Percentiles rank a stretch among this genome's conserved stretches.
Conservation (phyloP, 1,139 yeast genomes). For the Zygosaccharomyces sapae region DNA sequence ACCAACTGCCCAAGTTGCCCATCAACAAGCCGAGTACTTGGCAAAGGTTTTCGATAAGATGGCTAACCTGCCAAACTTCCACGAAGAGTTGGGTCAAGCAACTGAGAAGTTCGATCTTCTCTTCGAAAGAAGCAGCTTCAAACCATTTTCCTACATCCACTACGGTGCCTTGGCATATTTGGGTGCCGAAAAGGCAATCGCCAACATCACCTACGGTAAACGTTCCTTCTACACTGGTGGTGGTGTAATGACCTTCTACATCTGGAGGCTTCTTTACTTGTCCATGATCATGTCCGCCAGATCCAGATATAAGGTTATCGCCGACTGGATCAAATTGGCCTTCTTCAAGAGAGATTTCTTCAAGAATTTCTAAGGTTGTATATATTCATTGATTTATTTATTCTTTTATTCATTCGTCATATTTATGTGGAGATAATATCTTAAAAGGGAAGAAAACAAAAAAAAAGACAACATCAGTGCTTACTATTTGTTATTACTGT, state of each 20-base stretch:
- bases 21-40: conserved; percentile 87
- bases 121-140: conserved; percentile 47
- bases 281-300: conserved; percentile 88
- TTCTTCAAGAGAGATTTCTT: conserved; percentile 83
- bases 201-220: conserved; percentile 86
- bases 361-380: conserved; percentile 37
- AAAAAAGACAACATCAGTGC: no score
- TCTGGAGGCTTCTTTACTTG: conserved; percentile 91
- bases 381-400: conserved; percentile 2
- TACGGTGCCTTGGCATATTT: conserved; percentile 76
- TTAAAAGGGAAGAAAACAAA: not conserved
- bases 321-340: conserved; percentile 86
- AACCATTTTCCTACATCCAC: conserved; percentile 61
- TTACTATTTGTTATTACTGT: not conserved
- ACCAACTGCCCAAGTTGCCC: conserved; percentile 97
- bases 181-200: conserved; percentile 93
- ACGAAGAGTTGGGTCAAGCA: conserved; percentile 40
- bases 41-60: conserved; percentile 70
- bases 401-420: not conserved
- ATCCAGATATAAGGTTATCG: conserved; percentile 77
- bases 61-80: conserved; percentile 64
- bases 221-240: conserved; percentile 84
- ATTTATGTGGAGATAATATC: not conserved
- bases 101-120: conserved; percentile 40
- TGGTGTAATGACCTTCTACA: conserved; percentile 81